Base-by-base conservation (phyloP, 2,329 filamentous ascomycete genomes). In the Nemania diffusa region DNA sequence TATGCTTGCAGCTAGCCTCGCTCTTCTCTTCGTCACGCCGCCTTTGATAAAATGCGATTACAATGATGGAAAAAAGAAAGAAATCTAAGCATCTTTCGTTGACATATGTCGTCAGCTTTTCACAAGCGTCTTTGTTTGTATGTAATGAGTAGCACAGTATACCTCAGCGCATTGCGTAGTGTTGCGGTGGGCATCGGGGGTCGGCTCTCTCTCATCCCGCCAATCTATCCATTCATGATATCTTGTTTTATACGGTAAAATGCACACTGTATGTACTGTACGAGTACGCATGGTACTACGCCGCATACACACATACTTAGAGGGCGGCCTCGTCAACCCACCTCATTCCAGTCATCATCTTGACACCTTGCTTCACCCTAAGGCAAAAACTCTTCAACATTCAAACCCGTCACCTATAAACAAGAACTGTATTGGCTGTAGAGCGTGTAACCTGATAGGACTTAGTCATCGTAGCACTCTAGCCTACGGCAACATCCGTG, bases 191-290 rank as follows among this genome's bases (percentile, higher is more conserved):
- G 17, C 29, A 37, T 64, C 64, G 64, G 64, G 13, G 32, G 42
- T 67, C 65, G 65, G 65, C 56, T 22, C 44, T 42, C 44, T 37
- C 22, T 37, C 37, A 24, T 13, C n/a, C 64, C 65, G 65, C 27
- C 37, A n/a, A n/a, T n/a, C 59, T 48, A 46, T 34, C n/a, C 34
- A 57, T 46, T 37, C 22, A 15, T 2, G 11, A 20, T 15, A 22
- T 9, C 32, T 7, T 9, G 13, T 7, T 34, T 1, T 27, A 5
- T 40, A 15, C 13, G 34, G 26, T 32, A 46, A 9, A 5, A 15
- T 17, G 11, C 37, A 5, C 15, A 40, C 37, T 5, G 11, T 17
- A 15, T 17, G 5, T 40, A 40, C 37, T 40, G 37, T 40, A 40
- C 15, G 5, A 37, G 9, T 32, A 32, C 29, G 29, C 29, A 32